These are phyloP conservation scores for Salix brachista DNA, from an alignment of 345 rosid genomes.

Conservation along the genomic window DNA sequence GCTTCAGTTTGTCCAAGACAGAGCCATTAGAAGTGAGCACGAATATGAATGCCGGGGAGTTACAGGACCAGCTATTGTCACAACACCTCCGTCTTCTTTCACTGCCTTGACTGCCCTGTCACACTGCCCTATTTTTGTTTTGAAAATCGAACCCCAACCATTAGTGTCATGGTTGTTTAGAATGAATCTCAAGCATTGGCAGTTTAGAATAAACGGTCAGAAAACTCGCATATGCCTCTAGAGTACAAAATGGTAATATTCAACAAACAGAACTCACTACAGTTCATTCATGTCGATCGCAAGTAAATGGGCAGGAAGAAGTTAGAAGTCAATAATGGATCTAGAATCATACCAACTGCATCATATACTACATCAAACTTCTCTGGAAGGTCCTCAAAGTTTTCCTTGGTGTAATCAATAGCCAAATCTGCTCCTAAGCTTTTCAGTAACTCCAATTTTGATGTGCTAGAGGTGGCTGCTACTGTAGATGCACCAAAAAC, in stretches of 20 bases:
- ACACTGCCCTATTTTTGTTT: constrained; percentile 4
- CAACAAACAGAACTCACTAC: not conserved
- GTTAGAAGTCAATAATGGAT: not conserved
- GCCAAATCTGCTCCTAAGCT: constrained; percentile 23
- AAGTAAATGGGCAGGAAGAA: not conserved
- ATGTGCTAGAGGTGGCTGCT: constrained; percentile 18
- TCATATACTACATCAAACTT: constrained; percentile 21
- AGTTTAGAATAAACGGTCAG: too few species aligned
- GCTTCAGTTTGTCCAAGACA: constrained; percentile 12
- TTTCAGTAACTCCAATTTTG: constrained; percentile 15
- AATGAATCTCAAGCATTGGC: too few species aligned
- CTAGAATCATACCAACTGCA: constrained; percentile 16
- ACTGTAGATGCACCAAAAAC: constrained; percentile 15
- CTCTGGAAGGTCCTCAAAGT: constrained; percentile 14
- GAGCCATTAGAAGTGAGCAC: constrained; percentile 6
- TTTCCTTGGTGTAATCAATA: constrained; percentile 18
- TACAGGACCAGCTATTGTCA: constrained; percentile 4
- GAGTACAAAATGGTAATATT: too few species aligned
- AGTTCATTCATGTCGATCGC: not conserved
- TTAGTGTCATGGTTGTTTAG: too few species aligned
- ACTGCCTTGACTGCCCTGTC: constrained; percentile 15
- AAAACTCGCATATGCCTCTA: too few species aligned
- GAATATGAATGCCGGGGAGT: constrained; percentile 12
- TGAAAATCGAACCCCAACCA: not conserved
- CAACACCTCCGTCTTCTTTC: constrained; percentile 20